Conservation (phyloP, 768 basidiomycete species). For the Rhodotorula kratochvilovae region DNA sequence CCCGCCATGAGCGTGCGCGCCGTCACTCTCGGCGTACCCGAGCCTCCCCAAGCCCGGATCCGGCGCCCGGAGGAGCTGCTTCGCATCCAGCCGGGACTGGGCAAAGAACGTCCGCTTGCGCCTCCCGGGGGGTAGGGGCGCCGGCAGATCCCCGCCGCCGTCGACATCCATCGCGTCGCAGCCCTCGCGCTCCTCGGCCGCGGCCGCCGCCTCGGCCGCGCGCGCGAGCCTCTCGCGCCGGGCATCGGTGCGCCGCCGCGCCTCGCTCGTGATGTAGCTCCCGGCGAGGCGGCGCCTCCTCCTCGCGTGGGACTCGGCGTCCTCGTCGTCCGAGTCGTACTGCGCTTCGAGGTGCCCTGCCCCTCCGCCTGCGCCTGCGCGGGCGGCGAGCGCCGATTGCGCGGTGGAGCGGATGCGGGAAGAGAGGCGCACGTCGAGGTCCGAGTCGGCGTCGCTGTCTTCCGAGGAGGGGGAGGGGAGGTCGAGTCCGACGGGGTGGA, state of each 20-base stretch:
- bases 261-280: slow-evolving; percentile 19
- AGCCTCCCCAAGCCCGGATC: slow-evolving; percentile 17
- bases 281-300: background rate
- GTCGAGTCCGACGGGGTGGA: slow-evolving; percentile 76
- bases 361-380: background rate
- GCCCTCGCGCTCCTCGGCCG: background rate
- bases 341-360: background rate
- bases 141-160: background rate
- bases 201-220: background rate
- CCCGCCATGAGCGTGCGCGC: background rate
- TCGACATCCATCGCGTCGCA: background rate
- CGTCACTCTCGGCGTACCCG: background rate
- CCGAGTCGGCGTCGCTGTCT: slow-evolving; percentile 44
- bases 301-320: slow-evolving; percentile 5
- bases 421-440: slow-evolving; percentile 48
- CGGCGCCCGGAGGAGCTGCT: slow-evolving; percentile 5
- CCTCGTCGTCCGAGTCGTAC: slow-evolving; percentile 19
- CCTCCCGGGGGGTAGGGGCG: background rate
- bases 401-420: slow-evolving; percentile 9
- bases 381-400: background rate
- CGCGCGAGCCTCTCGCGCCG: slow-evolving; percentile 4
- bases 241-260: background rate
- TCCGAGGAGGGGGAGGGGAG: slow-evolving; percentile 53
- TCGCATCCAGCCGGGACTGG: background rate
- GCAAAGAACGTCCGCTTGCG: slow-evolving; percentile 32